Conservation (phyloP, 495 filamentous ascomycete species). For the Cercophora sp. region DNA sequence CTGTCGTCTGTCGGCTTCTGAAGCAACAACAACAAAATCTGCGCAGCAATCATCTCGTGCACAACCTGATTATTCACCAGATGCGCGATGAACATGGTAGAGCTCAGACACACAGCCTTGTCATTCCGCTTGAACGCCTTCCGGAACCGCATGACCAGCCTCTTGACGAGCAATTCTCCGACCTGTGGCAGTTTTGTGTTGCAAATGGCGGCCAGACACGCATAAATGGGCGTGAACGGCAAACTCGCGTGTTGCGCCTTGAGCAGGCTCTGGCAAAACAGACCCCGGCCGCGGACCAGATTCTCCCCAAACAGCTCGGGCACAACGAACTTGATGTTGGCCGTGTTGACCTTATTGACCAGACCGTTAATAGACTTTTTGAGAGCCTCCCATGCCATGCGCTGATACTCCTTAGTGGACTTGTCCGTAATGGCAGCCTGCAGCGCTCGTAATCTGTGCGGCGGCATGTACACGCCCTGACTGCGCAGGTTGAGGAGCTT, state of each 20-base stretch:
- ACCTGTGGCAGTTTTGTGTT: conserved; percentile 96
- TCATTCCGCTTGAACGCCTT: conserved; percentile 97
- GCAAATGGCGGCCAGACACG: conserved; percentile 90
- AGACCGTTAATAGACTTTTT: conserved; percentile 99
- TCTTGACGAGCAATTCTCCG: conserved; percentile 81
- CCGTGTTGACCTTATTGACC: conserved; percentile 97
- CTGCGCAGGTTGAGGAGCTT: conserved; percentile 86
- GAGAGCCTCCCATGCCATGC: conserved; percentile 97
- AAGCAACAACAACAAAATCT: conserved; percentile 83
- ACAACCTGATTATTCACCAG: conserved; percentile 92
- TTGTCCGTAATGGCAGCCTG: conserved; percentile 98
- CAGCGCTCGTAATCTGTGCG: conserved; percentile 81
- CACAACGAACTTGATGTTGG: conserved; percentile 96
- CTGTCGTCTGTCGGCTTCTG: conserved; percentile 95
- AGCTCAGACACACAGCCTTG: conserved; percentile 87
- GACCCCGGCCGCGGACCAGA: conserved; percentile 78
- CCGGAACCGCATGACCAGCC: conserved; percentile 86
- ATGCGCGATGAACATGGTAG: conserved; percentile 91
- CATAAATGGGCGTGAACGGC: conserved; percentile 93
- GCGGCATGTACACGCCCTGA: conserved; percentile 93
- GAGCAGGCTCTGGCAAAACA: conserved; percentile 95
- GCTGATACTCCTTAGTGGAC: conserved; percentile 92
- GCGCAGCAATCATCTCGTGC: conserved; percentile 86
- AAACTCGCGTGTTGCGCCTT: conserved; percentile 96
- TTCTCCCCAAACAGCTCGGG: conserved; percentile 95